Evolutionary conservation across 108 stramenopile genomes (phyloP).

Genomic region (Schizochytrium sp.): DNA sequence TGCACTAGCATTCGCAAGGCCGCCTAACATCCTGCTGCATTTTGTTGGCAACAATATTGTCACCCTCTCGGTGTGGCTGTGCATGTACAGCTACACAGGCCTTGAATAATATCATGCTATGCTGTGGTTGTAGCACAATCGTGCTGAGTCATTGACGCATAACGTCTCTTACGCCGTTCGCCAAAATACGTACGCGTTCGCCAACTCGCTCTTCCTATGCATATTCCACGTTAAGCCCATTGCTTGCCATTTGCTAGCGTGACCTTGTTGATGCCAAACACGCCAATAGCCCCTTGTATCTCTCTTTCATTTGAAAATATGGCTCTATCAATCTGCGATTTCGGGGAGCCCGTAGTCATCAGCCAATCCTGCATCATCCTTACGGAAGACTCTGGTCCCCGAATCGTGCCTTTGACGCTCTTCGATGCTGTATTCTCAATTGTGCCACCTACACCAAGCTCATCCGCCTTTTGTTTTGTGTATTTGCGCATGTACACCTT

Average conservation of each 20-base stretch:
- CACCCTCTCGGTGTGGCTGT: too few relatives aligned
- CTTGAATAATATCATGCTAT: too few relatives aligned
- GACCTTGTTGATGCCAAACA: conserved; percentile 2
- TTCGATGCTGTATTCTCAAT: neutral
- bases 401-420: neutral
- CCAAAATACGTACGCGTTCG: neutral
- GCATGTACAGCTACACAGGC: too few relatives aligned
- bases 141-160: neutral
- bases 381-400: neutral
- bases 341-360: neutral
- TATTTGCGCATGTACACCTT: conserved; percentile 37
- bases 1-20: too few relatives aligned
- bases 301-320: neutral
- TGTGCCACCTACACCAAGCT: conserved; percentile 27
- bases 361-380: conserved; percentile 21
- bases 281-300: neutral
- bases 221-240: neutral
- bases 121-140: too few relatives aligned
- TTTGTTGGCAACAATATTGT: too few relatives aligned
- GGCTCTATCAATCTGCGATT: neutral
- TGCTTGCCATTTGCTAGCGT: conserved; percentile 33
- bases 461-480: neutral
- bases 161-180: neutral
- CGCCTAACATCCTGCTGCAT: too few relatives aligned
- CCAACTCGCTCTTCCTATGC: neutral